A percentile compares a stretch with the other conserved stretches of the same genome.
Evolutionary conservation across 495 filamentous ascomycete species (phyloP).

Genomic region (Aspergillus asperescens): DNA sequence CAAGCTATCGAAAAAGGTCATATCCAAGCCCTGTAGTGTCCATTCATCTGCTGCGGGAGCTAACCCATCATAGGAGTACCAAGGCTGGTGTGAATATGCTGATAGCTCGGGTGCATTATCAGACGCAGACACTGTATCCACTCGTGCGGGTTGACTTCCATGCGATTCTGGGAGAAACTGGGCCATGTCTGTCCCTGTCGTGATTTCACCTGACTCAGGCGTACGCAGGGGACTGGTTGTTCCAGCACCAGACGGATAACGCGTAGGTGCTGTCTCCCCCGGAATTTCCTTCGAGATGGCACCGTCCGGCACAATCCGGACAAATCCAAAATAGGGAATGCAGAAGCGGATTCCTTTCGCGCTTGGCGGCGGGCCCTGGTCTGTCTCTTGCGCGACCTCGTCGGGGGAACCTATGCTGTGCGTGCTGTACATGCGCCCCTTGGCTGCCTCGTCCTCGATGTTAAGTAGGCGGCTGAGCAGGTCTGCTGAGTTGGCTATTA

Average conservation of each 20-base stretch:
- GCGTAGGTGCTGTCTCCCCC: too few relatives aligned
- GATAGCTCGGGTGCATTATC: neutral
- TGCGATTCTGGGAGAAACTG: neutral
- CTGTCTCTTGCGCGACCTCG: neutral
- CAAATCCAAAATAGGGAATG: conserved; percentile 38
- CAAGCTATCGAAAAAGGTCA: conserved; percentile 36
- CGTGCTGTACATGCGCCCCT: conserved; percentile 8
- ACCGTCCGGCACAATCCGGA: neutral
- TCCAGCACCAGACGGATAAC: too few relatives aligned
- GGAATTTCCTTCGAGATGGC: neutral
- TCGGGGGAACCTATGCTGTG: neutral
- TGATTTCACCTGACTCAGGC: neutral
- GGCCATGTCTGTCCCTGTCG: neutral
- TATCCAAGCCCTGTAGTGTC: conserved; percentile 38
- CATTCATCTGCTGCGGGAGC: conserved; percentile 19
- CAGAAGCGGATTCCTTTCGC: conserved; percentile 17
- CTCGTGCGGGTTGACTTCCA: neutral
- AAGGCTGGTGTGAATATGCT: neutral
- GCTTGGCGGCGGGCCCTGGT: neutral
- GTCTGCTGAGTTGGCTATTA: conserved; percentile 29
- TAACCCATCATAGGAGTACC: neutral
- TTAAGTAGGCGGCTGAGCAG: conserved; percentile 28
- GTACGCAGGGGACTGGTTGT: neutral
- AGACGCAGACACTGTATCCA: neutral
- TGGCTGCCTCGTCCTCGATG: conserved; percentile 22